phyloP scores from a whole-genome alignment of 2,329 filamentous ascomycete genomes.

The Lachnellula arida region DNA sequence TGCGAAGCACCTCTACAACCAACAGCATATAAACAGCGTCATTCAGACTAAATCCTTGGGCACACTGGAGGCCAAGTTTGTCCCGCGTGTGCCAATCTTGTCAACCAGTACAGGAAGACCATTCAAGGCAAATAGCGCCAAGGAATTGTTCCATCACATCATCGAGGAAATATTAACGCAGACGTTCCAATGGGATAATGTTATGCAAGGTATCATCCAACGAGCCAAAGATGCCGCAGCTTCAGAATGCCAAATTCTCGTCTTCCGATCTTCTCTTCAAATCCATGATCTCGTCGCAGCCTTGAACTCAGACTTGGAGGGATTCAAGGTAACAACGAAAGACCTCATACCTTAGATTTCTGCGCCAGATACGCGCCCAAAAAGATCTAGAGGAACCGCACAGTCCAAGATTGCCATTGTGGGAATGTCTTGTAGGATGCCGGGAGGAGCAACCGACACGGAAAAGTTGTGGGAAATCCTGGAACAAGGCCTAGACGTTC shows the following conservation, averaged over 20 bases:
- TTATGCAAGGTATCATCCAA: slow-evolving; percentile 25
- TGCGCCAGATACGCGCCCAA: not conserved
- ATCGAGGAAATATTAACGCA: slow-evolving; percentile 31
- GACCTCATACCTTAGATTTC: slow-evolving; percentile 26
- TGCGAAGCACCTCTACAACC: slow-evolving; percentile 37
- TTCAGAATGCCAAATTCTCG: slow-evolving; percentile 18
- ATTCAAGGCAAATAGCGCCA: slow-evolving; percentile 24
- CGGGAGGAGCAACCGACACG: slow-evolving; percentile 4
- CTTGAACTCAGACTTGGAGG: slow-evolving; percentile 6
- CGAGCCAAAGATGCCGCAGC: slow-evolving; percentile 11
- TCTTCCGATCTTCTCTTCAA: slow-evolving; percentile 30
- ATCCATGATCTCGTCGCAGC: slow-evolving; percentile 26
- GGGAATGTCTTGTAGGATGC: slow-evolving; percentile 12
- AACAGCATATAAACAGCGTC: slow-evolving; percentile 27
- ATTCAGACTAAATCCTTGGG: slow-evolving; percentile 17
- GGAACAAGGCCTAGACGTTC: slow-evolving; percentile 6
- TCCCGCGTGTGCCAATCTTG: slow-evolving; percentile 29
- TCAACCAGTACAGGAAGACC: slow-evolving; percentile 32
- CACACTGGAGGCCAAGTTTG: slow-evolving; percentile 5
- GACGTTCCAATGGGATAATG: slow-evolving; percentile 29
- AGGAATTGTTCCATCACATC: slow-evolving; percentile 25
- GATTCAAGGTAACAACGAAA: not conserved
- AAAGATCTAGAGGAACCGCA: not conserved
- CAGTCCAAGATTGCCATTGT: slow-evolving; percentile 13
- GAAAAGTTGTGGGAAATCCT: slow-evolving; percentile 13